These are phyloP conservation scores for Mrakia gelida DNA, from an alignment of 768 basidiomycete species.

Conservation along the genomic window DNA sequence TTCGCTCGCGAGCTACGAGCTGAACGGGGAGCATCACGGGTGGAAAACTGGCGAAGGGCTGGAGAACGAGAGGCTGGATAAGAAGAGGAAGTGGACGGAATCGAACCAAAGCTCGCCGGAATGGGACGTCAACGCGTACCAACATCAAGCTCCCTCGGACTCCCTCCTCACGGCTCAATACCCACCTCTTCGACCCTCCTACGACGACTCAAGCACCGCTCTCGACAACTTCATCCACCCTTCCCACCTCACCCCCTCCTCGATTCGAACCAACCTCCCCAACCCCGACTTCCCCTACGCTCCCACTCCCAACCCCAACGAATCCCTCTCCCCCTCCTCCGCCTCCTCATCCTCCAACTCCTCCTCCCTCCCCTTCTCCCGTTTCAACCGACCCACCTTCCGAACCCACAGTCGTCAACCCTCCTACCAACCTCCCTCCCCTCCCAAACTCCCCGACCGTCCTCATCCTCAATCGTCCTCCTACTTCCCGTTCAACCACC, in stretches of 20 bases:
- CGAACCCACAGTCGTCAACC: not conserved
- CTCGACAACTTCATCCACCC: not conserved
- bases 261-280: not conserved
- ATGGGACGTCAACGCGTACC: not conserved
- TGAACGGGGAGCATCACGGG: conserved; percentile 5
- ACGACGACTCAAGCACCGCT: not conserved
- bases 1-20: conserved; percentile 2
- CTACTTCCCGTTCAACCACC: not conserved
- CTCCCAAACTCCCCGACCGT: not conserved
- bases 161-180: not conserved
- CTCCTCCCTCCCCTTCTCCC: not conserved
- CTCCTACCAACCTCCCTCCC: not conserved
- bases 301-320: not conserved
- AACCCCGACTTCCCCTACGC: not conserved
- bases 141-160: not conserved
- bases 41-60: conserved; percentile 6
- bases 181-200: not conserved
- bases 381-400: not conserved
- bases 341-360: not conserved
- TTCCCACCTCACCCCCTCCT: not conserved
- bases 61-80: conserved; percentile 3
- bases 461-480: not conserved
- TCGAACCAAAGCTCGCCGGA: not conserved
- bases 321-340: not conserved
- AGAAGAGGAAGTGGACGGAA: not conserved